Conservation (phyloP, 257 asterid genomes). For the Solanum verrucosum region DNA sequence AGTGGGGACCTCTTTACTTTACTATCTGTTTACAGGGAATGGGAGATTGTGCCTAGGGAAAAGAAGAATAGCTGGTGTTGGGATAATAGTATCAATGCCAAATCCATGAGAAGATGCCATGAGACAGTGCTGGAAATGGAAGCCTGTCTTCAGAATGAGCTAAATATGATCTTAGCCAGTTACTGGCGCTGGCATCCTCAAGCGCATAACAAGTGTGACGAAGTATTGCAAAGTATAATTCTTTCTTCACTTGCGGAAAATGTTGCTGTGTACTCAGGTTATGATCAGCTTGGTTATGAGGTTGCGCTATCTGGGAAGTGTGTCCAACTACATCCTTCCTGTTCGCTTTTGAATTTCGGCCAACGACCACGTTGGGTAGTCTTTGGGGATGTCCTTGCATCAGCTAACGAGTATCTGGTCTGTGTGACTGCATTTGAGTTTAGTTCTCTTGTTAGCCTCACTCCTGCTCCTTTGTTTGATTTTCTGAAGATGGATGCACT, state of each 20-base stretch:
- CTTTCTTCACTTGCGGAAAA: slow-evolving; percentile 75
- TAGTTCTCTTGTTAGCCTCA: slow-evolving; percentile 37
- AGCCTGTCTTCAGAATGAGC: slow-evolving; percentile 60
- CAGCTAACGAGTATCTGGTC: slow-evolving; percentile 54
- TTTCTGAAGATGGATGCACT: slow-evolving; percentile 43
- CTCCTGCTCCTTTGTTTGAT: slow-evolving; percentile 57
- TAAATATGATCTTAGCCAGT: slow-evolving; percentile 50
- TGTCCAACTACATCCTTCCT: slow-evolving; percentile 80
- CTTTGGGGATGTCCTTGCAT: slow-evolving; percentile 68
- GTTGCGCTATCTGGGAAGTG: slow-evolving; percentile 69
- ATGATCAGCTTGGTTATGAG: slow-evolving; percentile 86
- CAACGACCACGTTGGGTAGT: slow-evolving; percentile 81
- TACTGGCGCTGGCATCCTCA: slow-evolving; percentile 81
- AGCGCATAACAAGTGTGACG: slow-evolving; percentile 35
- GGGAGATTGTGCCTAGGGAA: slow-evolving; percentile 55
- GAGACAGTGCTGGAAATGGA: slow-evolving; percentile 75
- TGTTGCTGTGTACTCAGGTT: slow-evolving; percentile 90
- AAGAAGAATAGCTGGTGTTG: slow-evolving; percentile 75
- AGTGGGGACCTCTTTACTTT: slow-evolving; percentile 87
- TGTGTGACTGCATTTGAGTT: slow-evolving; percentile 71
- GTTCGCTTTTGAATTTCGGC: slow-evolving; percentile 63
- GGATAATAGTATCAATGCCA: slow-evolving; percentile 91
- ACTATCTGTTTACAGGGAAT: slow-evolving; percentile 80
- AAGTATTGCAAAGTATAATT: slow-evolving; percentile 42
- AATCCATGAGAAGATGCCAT: slow-evolving; percentile 81